phyloP scores from a whole-genome alignment of 208 protist species.

The Crithidia brevicula region DNA sequence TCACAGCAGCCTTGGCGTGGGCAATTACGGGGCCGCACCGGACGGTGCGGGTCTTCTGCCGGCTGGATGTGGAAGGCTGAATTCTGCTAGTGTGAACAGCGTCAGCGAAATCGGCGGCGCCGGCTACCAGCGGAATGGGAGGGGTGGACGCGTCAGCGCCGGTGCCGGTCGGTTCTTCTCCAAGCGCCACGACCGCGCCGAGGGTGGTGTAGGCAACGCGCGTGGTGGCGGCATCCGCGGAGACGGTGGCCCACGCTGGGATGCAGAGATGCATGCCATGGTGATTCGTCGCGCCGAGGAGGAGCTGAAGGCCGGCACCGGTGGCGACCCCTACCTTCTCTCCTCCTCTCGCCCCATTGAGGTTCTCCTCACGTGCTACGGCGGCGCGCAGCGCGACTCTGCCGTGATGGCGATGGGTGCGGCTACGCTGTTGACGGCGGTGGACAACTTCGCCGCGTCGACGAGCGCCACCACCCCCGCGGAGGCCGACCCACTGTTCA shows the following conservation, averaged over 20 bases:
- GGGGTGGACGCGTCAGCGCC: not conserved
- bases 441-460: constrained; percentile 10
- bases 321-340: constrained; percentile 32
- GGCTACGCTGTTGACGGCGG: constrained; percentile 17
- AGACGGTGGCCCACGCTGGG: constrained; percentile 4
- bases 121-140: not conserved
- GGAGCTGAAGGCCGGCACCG: constrained; percentile 15
- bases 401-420: constrained; percentile 18
- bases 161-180: constrained; percentile 17
- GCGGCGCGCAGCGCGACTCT: constrained; percentile 25
- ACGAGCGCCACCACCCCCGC: constrained; percentile 13
- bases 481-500: constrained; percentile 42
- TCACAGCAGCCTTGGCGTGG: not conserved
- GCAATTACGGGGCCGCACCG: not conserved
- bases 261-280: constrained; percentile 23
- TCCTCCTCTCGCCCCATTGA: constrained; percentile 30
- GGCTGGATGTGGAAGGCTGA: not conserved
- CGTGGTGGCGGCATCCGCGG: constrained; percentile 1
- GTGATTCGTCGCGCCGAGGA: constrained; percentile 28
- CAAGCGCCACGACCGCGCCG: constrained; percentile 17
- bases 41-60: not conserved
- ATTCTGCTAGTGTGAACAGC: not conserved
- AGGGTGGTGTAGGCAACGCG: not conserved
- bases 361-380: constrained; percentile 35
- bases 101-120: not conserved